phyloP scores from a whole-genome alignment of 805 yeast species.

The Scheffersomyces amazonensis region DNA sequence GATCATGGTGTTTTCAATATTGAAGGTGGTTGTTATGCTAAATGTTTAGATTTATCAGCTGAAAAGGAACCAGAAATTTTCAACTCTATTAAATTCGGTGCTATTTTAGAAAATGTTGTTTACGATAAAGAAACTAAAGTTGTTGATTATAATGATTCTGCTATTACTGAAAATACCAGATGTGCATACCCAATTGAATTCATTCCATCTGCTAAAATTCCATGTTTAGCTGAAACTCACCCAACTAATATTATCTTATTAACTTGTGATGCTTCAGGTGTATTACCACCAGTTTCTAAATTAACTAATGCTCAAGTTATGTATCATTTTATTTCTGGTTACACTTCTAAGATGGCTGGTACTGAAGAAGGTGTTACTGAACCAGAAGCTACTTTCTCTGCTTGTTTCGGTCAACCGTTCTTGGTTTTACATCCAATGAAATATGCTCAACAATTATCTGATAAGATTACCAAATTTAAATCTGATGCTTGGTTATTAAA shows the following conservation, averaged over 20 bases:
- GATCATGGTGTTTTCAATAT: constrained; percentile 97
- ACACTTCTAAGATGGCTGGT: constrained; percentile 99
- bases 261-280: constrained; percentile 98
- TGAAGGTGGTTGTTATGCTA: constrained; percentile 99
- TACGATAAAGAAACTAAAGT: constrained; percentile 75
- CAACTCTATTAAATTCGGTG: constrained; percentile 91
- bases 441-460: constrained; percentile 93
- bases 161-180: constrained; percentile 95
- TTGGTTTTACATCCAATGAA: constrained; percentile 96
- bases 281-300: constrained; percentile 93
- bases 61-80: constrained; percentile 98
- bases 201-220: constrained; percentile 94
- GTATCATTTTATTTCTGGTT: constrained; percentile 98
- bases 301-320: constrained; percentile 93
- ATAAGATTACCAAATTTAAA: constrained; percentile 83
- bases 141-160: constrained; percentile 79
- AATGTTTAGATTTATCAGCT: constrained; percentile 82
- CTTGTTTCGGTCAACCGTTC: constrained; percentile 99
- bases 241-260: constrained; percentile 89
- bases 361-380: constrained; percentile 98
- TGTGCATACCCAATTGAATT: constrained; percentile 98
- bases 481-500: constrained; percentile 95
- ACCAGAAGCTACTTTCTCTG: constrained; percentile 96
- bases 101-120: constrained; percentile 89
- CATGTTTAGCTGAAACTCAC: constrained; percentile 85